phyloP scores from a whole-genome alignment of 2,329 filamentous ascomycete species.

The Tolypocladium ovalisporum region DNA sequence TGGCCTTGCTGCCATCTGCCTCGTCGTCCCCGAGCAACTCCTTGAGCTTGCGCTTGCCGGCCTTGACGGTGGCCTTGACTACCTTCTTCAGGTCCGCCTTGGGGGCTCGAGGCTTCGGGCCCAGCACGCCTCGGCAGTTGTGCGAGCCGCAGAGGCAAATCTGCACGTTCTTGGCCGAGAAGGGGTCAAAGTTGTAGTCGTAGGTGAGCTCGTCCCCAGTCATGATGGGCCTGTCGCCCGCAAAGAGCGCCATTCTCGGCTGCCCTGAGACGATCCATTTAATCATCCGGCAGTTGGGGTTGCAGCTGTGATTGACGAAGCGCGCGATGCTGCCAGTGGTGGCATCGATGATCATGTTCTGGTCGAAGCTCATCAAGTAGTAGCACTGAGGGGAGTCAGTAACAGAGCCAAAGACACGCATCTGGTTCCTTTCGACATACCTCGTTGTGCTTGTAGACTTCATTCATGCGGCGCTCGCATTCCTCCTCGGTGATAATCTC shows the following conservation, averaged over 20 bases:
- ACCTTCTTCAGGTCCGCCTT: slow-evolving; percentile 31
- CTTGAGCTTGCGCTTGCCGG: slow-evolving; percentile 46
- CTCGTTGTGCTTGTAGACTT: slow-evolving; percentile 87
- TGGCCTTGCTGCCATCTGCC: slow-evolving; percentile 31
- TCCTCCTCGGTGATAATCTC: slow-evolving; percentile 95
- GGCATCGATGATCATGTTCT: slow-evolving; percentile 97
- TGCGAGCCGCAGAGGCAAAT: slow-evolving; percentile 51
- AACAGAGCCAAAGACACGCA: not conserved
- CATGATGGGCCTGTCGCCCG: slow-evolving; percentile 79
- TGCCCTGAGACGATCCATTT: slow-evolving; percentile 94
- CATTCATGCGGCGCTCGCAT: slow-evolving; percentile 86
- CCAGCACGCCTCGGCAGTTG: slow-evolving; percentile 55
- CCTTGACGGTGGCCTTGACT: slow-evolving; percentile 30
- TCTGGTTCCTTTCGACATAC: slow-evolving; percentile 39
- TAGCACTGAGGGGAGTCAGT: slow-evolving; percentile 55
- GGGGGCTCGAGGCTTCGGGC: slow-evolving; percentile 45
- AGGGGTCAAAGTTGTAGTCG: slow-evolving; percentile 68
- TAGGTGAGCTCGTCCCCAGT: slow-evolving; percentile 95
- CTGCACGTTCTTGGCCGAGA: slow-evolving; percentile 58
- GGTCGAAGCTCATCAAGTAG: slow-evolving; percentile 97
- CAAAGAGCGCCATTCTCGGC: slow-evolving; percentile 93
- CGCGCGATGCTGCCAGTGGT: slow-evolving; percentile 92
- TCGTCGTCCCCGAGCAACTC: slow-evolving; percentile 35
- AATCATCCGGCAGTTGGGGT: slow-evolving; percentile 94
- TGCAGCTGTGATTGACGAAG: slow-evolving; percentile 96